These are phyloP conservation scores for Suhomyces ambrosiae DNA, from an alignment of 1,139 yeast genomes.

Conservation along the genomic window DNA sequence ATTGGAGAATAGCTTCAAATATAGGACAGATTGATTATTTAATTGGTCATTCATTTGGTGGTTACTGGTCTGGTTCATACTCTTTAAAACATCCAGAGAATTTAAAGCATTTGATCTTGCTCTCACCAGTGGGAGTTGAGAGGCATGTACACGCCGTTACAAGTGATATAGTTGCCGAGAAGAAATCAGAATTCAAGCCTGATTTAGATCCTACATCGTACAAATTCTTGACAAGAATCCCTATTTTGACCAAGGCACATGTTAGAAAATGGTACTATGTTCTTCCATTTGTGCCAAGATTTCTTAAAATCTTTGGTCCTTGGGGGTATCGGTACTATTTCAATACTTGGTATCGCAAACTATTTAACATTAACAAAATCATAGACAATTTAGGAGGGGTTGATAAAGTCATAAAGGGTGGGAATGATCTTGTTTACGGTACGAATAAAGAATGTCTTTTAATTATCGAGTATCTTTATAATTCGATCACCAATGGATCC, in stretches of 20 bases:
- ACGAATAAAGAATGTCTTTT: constrained; percentile 45
- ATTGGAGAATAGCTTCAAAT: constrained; percentile 37
- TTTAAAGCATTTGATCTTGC: constrained; percentile 66
- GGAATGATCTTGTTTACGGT: constrained; percentile 42
- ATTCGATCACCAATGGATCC: constrained; percentile 60
- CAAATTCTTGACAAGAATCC: constrained; percentile 48
- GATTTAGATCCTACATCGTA: constrained; percentile 40
- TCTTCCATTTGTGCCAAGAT: constrained; percentile 46
- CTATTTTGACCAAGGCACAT: constrained; percentile 35
- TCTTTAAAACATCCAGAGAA: constrained; percentile 51
- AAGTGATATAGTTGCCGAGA: constrained; percentile 27
- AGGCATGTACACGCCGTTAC: constrained; percentile 65
- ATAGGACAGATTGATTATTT: constrained; percentile 42
- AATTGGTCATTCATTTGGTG: constrained; percentile 51
- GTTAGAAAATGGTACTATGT: constrained; percentile 43
- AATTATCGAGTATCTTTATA: constrained; percentile 60
- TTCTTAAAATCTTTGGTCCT: constrained; percentile 52
- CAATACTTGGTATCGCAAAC: constrained; percentile 47
- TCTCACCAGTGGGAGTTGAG: constrained; percentile 92
- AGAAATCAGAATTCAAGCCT: constrained; percentile 27
- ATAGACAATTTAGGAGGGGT: constrained; percentile 40
- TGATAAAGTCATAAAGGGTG: constrained; percentile 23
- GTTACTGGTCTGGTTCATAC: constrained; percentile 49
- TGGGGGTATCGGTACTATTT: constrained; percentile 50
- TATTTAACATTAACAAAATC: constrained; percentile 48